These are phyloP conservation scores for Mycena indigotica DNA, from an alignment of 768 basidiomycete species.

Conservation along the genomic window DNA sequence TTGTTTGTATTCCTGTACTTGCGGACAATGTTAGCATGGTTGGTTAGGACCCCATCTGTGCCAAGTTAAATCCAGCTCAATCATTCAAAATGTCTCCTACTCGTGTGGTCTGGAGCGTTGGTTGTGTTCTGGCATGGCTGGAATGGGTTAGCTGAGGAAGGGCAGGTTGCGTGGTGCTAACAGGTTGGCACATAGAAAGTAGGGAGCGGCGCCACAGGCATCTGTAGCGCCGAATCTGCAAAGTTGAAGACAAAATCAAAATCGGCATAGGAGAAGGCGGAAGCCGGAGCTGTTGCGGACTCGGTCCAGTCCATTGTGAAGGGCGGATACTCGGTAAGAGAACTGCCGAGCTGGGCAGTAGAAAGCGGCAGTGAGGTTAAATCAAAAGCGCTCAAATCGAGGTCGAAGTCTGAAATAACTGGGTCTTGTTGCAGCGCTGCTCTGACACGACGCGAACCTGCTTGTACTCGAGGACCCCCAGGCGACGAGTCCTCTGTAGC, in stretches of 20 bases:
- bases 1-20: too few species aligned
- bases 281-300: not conserved
- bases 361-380: not conserved
- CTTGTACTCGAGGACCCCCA: not conserved
- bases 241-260: constrained; percentile 2
- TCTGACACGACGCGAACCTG: not conserved
- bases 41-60: too few species aligned
- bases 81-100: too few species aligned
- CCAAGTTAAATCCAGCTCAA: too few species aligned
- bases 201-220: not conserved
- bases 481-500: not conserved
- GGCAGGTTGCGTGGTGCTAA: too few species aligned
- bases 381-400: not conserved
- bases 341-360: not conserved
- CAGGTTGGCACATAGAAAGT: not conserved
- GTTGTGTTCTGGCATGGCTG: too few species aligned
- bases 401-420: not conserved
- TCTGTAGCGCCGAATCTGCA: not conserved
- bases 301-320: not conserved
- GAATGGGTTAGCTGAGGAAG: too few species aligned
- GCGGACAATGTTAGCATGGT: too few species aligned
- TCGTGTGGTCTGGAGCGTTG: too few species aligned
- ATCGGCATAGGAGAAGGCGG: not conserved
- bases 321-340: not conserved
- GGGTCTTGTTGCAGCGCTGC: not conserved